Evolutionary conservation across 306 rosid species (phyloP), one percentile per base, ranked within the genome.

Genomic region (Castanea mollissima): DNA sequence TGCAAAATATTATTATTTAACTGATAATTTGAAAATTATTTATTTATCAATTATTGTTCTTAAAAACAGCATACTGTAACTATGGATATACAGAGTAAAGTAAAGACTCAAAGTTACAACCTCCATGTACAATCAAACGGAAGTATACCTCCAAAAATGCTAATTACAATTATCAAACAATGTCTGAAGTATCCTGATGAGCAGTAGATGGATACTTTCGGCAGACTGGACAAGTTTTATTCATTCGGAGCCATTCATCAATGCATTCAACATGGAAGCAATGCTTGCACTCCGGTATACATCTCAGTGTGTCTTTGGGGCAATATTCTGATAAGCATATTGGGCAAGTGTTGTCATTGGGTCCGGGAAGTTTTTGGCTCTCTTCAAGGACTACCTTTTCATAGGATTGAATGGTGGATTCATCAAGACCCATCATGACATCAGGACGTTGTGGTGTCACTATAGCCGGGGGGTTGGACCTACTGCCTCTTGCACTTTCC

Each of bases 251-350:
- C 98, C 98, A 88, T 73, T 82, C 88, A 56, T 91, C 98, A 3
- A 91, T 85, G 78, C 94, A 91, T 23, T 87, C 90, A 2, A 85
- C 89, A 81, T 91, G 98, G 83, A 90, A 93, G 83, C 97, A 87
- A 73, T 91, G 97, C 49, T 76, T 77, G 80, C 98, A 93, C 73
- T 90, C 89, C 0, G 97, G 97, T 63, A 93, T 90, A 80, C 91
- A 91, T 86, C 91, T 79, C n/a, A 91, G 67, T 0, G 91, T 86
- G 27, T 93, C 98, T 75, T 89, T 84, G 72, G 68, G 77, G 58
- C 82, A 83, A 67, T 91, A 93, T 74, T 93, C 98, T 1, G 89
- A 83, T 25, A 91, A 74, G 81, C 98, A 93, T 84, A 93, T 93
- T 0, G 94, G 76, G 49, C 97, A 93, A 55, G 83, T 84, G 57